phyloP scores from a whole-genome alignment of 176 grass and related monocot species.

The Carex littledalei region DNA sequence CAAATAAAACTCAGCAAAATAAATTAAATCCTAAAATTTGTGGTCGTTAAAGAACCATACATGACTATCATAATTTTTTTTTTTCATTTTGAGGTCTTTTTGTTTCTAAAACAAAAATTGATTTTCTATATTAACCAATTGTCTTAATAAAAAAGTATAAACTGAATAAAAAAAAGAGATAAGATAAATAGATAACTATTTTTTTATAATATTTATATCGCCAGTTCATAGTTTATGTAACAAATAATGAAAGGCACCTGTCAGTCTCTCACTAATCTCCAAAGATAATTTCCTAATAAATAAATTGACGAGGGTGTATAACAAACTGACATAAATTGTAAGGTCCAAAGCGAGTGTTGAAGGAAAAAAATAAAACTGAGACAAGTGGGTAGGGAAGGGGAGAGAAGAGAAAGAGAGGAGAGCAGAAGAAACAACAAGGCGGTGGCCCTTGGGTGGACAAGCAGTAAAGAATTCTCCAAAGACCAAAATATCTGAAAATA shows the following conservation, averaged over 20 bases:
- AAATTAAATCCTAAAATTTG: background rate
- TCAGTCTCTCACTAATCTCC: background rate
- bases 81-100: background rate
- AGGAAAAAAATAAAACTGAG: background rate
- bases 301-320: background rate
- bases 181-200: background rate
- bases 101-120: background rate
- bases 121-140: background rate
- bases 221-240: background rate
- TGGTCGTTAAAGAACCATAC: background rate
- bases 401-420: background rate
- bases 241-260: background rate
- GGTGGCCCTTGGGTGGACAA: background rate
- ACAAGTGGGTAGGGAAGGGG: background rate
- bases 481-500: constrained; percentile 17
- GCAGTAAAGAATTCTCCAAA: background rate
- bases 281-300: background rate
- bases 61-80: background rate
- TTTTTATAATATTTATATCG: background rate
- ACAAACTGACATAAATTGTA: background rate
- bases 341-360: background rate
- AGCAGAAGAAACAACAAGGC: constrained; percentile 1
- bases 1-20: background rate
- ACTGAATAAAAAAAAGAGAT: background rate
- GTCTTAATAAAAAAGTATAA: background rate